Percentiles rank a stretch among this genome's conserved stretches.
phyloP scores from a whole-genome alignment of 1,284 basidiomycete species.

The Mycena citricolor region DNA sequence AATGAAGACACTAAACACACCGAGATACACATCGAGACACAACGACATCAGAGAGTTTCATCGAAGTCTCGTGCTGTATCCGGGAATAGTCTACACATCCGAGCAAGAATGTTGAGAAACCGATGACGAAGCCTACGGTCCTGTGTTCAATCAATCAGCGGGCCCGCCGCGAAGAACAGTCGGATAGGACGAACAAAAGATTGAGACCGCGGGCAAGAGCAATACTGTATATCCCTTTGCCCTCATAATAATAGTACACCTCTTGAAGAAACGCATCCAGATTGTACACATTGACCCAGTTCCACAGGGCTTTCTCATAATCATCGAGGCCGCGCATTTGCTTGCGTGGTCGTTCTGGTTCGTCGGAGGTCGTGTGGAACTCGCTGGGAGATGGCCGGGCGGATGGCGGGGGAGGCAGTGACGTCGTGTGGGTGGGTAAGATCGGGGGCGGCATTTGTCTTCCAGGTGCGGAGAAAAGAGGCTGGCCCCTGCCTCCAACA shows the following conservation, averaged over 20 bases:
- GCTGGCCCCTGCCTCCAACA: constrained; percentile 34
- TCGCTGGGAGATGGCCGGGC: no score
- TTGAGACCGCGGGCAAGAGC: constrained; percentile 85
- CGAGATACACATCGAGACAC: constrained; percentile 78
- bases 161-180: constrained; percentile 15
- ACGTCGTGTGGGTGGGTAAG: constrained; percentile 28
- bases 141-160: constrained; percentile 42
- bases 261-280: constrained; percentile 94
- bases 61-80: constrained; percentile 62
- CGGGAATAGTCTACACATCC: constrained; percentile 93
- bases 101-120: constrained; percentile 93
- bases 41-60: constrained; percentile 75
- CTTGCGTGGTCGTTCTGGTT: constrained; percentile 38
- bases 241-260: constrained; percentile 94
- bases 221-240: constrained; percentile 95
- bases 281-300: constrained; percentile 98
- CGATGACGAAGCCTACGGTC: constrained; percentile 95
- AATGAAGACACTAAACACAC: constrained; percentile 44
- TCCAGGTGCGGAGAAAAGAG: constrained; percentile 46
- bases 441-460: constrained; percentile 39
- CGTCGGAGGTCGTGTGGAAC: constrained; percentile 21
- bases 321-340: constrained; percentile 74
- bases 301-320: constrained; percentile 92
- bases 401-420: constrained; percentile 67
- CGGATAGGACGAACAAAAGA: constrained; percentile 71